These are phyloP conservation scores for Mortierella alpina DNA, from an alignment of 192 early-diverging fungal species.

Conservation along the genomic window DNA sequence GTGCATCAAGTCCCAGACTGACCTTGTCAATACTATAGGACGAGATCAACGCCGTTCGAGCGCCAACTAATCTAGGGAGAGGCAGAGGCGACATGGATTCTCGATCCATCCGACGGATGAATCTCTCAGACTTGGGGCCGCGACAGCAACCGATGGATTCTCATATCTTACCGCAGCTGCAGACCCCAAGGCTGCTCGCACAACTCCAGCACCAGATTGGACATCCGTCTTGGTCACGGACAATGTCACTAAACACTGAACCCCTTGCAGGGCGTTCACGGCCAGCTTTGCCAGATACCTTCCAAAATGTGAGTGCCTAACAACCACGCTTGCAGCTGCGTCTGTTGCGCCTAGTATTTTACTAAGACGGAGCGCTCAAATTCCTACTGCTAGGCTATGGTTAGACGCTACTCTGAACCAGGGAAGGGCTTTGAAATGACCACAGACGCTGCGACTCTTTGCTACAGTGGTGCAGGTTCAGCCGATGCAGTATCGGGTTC, in stretches of 20 bases:
- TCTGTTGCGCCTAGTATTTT: not conserved
- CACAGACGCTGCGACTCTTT: not conserved
- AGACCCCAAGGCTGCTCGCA: constrained; percentile 34
- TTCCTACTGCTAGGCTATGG: not conserved
- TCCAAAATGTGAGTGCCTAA: constrained; percentile 8
- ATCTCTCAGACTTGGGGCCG: not conserved
- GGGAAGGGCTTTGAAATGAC: not conserved
- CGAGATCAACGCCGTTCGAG: too few relatives aligned
- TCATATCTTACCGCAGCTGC: constrained; percentile 17
- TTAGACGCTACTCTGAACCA: constrained; percentile 43
- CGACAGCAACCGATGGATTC: constrained; percentile 1
- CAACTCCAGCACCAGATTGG: constrained; percentile 35
- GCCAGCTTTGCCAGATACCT: constrained; percentile 3
- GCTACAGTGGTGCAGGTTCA: not conserved
- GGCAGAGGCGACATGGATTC: not conserved
- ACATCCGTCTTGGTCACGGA: constrained; percentile 20
- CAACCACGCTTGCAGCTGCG: not conserved
- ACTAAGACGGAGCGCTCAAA: not conserved
- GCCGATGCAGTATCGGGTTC: not conserved
- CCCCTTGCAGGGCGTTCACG: constrained; percentile 5
- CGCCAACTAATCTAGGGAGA: not conserved
- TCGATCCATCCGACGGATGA: not conserved
- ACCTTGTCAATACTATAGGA: too few relatives aligned
- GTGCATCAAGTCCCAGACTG: too few relatives aligned
- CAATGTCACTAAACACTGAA: not conserved